Evolutionary conservation across 352 stramenopile genomes (phyloP), one percentile per base, ranked within the genome.

Genomic region (Pythium pectinolyticum): DNA sequence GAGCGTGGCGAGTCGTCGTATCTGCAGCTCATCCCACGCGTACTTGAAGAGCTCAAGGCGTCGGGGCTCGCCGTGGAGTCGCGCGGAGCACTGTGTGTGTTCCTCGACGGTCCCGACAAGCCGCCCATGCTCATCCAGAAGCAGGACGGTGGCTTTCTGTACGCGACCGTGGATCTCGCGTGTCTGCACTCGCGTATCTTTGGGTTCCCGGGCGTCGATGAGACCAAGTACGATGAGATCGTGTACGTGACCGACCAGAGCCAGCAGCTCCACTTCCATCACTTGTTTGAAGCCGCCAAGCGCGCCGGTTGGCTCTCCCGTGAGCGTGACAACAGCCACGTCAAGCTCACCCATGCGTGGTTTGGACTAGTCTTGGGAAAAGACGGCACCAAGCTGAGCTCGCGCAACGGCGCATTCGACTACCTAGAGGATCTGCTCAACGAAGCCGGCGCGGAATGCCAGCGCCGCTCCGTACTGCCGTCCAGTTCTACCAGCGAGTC

Each of bases 41-140:
- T 88, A 2, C 72, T 93, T 15, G 30, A 74, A 2, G 59, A 74
- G 39, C 72, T 94, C 49, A 61, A 81, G 61, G 47, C 70, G 3
- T 67, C 50, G 19, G 82, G 84, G 0, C 47, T 92, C 8, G 79
- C 79, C 0, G 73, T 86, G 2, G 57, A 74, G 39, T 91, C 83
- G 1, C 80, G 78, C 28, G 86, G 83, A 17, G 86, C 86, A 22
- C 57, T 92, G 6, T 88, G 83, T 2, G 76, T 92, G 28, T 94
- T 94, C 52, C 67, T 92, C 10, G 79, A 92, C 34, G 83, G 83
- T 0, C 72, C 61, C 0, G 73, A 90, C 49, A 91, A 91, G 28
- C 75, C 84, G 15, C 84, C 86, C 0, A 92, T 95, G 81, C 61
- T 95, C n/a, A 75, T 95, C 34, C 81, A 83, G 39, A 95, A 93